Evolutionary conservation across 2,329 filamentous ascomycete species (phyloP).

Genomic region (Mollisiaceae sp.): DNA sequence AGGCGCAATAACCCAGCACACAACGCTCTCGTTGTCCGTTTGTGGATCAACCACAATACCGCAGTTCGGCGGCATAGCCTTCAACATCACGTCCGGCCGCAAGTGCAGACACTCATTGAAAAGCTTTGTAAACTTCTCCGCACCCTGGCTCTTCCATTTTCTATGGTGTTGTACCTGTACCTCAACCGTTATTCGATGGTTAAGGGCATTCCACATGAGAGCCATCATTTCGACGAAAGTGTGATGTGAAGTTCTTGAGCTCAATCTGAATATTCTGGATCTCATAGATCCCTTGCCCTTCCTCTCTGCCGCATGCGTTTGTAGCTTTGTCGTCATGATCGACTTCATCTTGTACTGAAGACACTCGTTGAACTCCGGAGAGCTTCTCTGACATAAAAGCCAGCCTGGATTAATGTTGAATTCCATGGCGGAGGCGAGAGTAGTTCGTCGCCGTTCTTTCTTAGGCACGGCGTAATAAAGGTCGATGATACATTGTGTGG

Average conservation of each 20-base stretch:
- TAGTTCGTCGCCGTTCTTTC: neutral
- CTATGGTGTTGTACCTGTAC: neutral
- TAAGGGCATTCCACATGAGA: neutral
- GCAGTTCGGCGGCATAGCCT: neutral
- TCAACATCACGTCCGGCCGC: constrained; percentile 7
- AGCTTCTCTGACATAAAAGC: neutral
- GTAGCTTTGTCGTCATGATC: neutral
- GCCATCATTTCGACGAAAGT: neutral
- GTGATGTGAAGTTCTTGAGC: neutral
- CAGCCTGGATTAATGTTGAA: constrained; percentile 1
- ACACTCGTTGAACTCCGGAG: neutral
- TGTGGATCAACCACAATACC: constrained; percentile 6
- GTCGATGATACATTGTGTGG: constrained; percentile 1
- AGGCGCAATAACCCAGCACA: neutral
- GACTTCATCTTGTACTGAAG: neutral
- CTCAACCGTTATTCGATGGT: neutral
- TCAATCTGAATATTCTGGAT: neutral
- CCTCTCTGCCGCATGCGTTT: neutral
- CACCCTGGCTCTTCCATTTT: neutral
- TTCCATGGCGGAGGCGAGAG: neutral
- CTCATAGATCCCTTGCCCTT: neutral
- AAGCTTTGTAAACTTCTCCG: neutral
- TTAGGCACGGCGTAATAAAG: neutral
- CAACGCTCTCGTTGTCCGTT: neutral
- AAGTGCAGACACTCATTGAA: neutral